Evolutionary conservation across 331 rosid genomes (phyloP), one percentile per base, ranked within the genome.

Genomic region (Pyracantha coccinea): DNA sequence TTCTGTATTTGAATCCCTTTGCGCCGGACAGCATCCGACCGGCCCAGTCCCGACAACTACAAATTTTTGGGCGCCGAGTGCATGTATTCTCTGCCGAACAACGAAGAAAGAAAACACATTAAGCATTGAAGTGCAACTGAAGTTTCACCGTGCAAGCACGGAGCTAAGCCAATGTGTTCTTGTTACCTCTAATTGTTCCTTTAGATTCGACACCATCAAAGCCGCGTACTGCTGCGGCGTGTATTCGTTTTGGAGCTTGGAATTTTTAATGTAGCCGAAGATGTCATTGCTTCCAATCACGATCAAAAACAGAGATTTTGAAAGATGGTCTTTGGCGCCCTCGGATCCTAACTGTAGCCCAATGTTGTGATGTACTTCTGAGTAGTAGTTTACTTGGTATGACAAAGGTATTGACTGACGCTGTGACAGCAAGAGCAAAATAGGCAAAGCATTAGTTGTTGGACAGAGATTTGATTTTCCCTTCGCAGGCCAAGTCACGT

Each of bases 201-300:
- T 73, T 0, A 93, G 90, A 38, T 83, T 71, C 45, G 53, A 61
- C 67, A 71, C 45, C 97, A 93, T 91, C 62, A 75, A 79, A 59
- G 76, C 83, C 21, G 81, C 82, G 11, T 79, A 90, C 58, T 91
- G 88, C 15, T 84, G 83, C 2, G 92, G 95, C 13, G 88, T 80
- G 52, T 32, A 71, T 50, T 88, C 71, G 8, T 31, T 75, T 31
- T 83, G 88, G 13, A 81, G 78, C 47, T 74, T 47, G 16, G 88
- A 68, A 2, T 91, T 86, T 10, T 72, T 75, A 7, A 78, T 85
- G 81, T 91, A 91, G 28, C 86, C 90, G 19, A 86, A 84, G 16
- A 93, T 64, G 58, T 93, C 98, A 14, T 93, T 93, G 84, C 97
- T 93, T 60, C 97, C 98, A 27, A 93, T 93, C 25, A 89, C 87